Conservation (phyloP, 305 asterid species). For the Withania somnifera region DNA sequence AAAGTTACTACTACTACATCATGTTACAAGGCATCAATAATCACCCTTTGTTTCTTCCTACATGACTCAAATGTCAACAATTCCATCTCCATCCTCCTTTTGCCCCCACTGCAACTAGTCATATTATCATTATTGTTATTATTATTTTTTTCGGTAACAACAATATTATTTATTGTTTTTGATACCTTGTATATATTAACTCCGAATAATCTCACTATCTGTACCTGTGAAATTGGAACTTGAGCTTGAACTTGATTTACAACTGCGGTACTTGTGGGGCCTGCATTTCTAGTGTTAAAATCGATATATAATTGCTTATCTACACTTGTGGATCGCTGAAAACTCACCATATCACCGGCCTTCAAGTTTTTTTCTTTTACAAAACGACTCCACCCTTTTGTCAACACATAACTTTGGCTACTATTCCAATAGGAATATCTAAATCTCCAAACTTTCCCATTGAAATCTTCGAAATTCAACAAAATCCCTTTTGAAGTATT, state of each 20-base stretch:
- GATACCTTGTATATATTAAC: constrained; percentile 54
- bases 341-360: constrained; percentile 67
- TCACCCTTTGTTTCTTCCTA: constrained; percentile 63
- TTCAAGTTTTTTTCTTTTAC: constrained; percentile 66
- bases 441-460: constrained; percentile 77
- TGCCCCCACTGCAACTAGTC: constrained; percentile 21
- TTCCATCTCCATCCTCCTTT: constrained; percentile 55
- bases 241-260: background rate
- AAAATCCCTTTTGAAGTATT: constrained; percentile 45
- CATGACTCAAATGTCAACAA: constrained; percentile 33
- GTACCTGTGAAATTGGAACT: constrained; percentile 18
- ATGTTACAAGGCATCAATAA: constrained; percentile 54
- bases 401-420: constrained; percentile 73
- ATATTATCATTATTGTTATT: background rate
- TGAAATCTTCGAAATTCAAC: constrained; percentile 55
- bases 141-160: background rate
- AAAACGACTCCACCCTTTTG: constrained; percentile 83
- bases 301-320: constrained; percentile 67
- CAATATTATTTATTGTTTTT: constrained; percentile 1
- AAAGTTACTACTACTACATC: background rate
- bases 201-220: constrained; percentile 54
- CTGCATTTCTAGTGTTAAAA: constrained; percentile 29
- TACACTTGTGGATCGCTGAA: constrained; percentile 39
- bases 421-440: constrained; percentile 84
- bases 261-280: background rate